These are phyloP conservation scores for Fomitopsis betulina DNA, from an alignment of 1,284 basidiomycete species.

Conservation along the genomic window DNA sequence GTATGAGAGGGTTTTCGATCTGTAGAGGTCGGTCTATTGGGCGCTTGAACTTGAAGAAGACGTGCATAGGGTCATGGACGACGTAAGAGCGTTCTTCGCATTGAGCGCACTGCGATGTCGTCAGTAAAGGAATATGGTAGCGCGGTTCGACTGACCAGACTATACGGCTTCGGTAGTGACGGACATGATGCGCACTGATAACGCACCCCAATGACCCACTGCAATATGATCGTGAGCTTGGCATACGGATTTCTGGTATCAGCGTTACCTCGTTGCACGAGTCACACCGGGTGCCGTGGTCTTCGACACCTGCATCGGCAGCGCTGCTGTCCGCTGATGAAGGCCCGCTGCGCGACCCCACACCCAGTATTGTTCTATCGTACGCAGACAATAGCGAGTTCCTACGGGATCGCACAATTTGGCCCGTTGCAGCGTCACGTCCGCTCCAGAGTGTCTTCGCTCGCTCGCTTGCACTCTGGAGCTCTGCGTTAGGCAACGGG, in stretches of 20 bases:
- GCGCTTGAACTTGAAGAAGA: conserved; percentile 82
- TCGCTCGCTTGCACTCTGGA: conserved; percentile 54
- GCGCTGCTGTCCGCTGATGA: conserved; percentile 22
- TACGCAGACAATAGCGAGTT: conserved; percentile 51
- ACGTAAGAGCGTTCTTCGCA: conserved; percentile 78
- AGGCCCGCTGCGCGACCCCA: conserved; percentile 29
- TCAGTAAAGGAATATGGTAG: conserved; percentile 1
- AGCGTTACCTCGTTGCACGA: conserved; percentile 49
- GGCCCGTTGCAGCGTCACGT: conserved; percentile 62
- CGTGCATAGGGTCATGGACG: conserved; percentile 77
- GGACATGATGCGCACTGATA: conserved; percentile 79
- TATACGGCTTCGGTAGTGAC: conserved; percentile 57
- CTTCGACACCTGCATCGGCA: conserved; percentile 35
- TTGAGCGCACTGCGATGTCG: conserved; percentile 58
- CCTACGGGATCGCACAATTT: conserved; percentile 35
- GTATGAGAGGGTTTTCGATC: conserved; percentile 56
- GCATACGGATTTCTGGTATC: background rate
- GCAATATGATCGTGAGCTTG: background rate
- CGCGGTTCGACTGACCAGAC: conserved; percentile 43
- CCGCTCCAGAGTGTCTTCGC: conserved; percentile 76
- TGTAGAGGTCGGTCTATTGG: conserved; percentile 71
- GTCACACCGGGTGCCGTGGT: conserved; percentile 36
- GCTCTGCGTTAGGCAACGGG: conserved; percentile 68
- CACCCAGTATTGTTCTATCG: conserved; percentile 60
- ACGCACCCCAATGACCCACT: conserved; percentile 65